Percentiles rank a stretch among this genome's conserved stretches.
Evolutionary conservation across 1,284 basidiomycete genomes (phyloP).

Genomic region (Malassezia vespertilionis): DNA sequence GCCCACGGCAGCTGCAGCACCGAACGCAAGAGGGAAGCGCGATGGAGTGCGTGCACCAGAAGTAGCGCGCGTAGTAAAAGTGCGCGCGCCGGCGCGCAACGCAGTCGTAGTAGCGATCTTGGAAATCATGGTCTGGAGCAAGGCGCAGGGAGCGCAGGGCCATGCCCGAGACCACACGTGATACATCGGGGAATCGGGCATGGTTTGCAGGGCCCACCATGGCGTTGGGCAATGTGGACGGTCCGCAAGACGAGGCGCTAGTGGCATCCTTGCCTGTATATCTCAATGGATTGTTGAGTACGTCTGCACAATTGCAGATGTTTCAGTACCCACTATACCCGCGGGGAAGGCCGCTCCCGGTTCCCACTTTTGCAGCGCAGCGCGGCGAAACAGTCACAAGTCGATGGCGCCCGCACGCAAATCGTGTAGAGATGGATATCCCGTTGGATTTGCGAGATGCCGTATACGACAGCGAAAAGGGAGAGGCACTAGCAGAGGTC

Average conservation of each 20-base stretch:
- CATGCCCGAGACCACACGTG: not conserved
- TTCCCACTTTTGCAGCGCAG: conserved; percentile 35
- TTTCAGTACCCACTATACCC: conserved; percentile 45
- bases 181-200: not conserved
- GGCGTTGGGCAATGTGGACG: not conserved
- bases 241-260: conserved; percentile 14
- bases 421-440: conserved; percentile 41
- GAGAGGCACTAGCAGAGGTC: conserved; percentile 26
- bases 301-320: conserved; percentile 26
- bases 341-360: conserved; percentile 31
- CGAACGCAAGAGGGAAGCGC: conserved; percentile 14
- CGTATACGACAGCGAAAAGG: conserved; percentile 39
- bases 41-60: not conserved
- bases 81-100: conserved; percentile 23
- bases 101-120: conserved; percentile 6
- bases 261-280: conserved; percentile 44
- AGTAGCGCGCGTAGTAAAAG: conserved; percentile 25
- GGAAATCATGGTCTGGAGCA: conserved; percentile 8
- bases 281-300: conserved; percentile 31
- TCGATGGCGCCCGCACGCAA: conserved; percentile 36
- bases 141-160: not conserved
- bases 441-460: conserved; percentile 37
- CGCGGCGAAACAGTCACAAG: conserved; percentile 30
- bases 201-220: not conserved
- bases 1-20: conserved; percentile 23